Conservation (phyloP, 495 filamentous ascomycete species). For the Annulohypoxylon moriforme region DNA sequence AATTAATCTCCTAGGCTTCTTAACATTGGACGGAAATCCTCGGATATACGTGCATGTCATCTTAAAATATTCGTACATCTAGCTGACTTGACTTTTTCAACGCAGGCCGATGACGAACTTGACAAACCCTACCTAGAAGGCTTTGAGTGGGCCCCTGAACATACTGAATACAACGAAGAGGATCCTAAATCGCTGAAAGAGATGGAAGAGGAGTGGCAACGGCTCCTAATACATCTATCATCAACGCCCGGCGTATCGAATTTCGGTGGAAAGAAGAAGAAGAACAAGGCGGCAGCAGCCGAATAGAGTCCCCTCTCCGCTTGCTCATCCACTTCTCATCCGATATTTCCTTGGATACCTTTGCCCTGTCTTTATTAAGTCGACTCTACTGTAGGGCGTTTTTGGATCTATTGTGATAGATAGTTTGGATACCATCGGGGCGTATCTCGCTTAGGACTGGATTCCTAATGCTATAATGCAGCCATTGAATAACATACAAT, state of each 20-base stretch:
- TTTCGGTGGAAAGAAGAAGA: slow-evolving; percentile 68
- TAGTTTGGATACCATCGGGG: slow-evolving; percentile 27
- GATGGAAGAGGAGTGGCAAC: slow-evolving; percentile 55
- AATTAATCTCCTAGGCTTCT: not conserved
- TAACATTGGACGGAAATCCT: not conserved
- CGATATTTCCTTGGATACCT: slow-evolving; percentile 24
- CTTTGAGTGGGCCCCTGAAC: slow-evolving; percentile 79
- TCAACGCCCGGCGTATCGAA: slow-evolving; percentile 67
- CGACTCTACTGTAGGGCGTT: slow-evolving; percentile 9
- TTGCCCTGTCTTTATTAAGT: slow-evolving; percentile 1
- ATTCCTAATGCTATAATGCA: not conserved
- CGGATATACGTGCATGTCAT: not conserved
- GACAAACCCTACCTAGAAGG: slow-evolving; percentile 84
- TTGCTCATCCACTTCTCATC: slow-evolving; percentile 31
- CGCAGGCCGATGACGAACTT: slow-evolving; percentile 85
- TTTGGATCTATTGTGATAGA: slow-evolving; percentile 37
- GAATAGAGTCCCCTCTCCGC: slow-evolving; percentile 50
- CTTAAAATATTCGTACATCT: not conserved
- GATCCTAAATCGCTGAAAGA: slow-evolving; percentile 12
- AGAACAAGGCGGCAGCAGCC: slow-evolving; percentile 67
- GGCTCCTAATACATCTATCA: slow-evolving; percentile 79
- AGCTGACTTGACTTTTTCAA: not conserved
- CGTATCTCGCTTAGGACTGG: not conserved
- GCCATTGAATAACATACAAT: not conserved
- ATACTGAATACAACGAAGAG: slow-evolving; percentile 15